These are phyloP conservation scores for Cryphonectria parasitica DNA, from an alignment of 2,329 filamentous ascomycete genomes.

Conservation along the genomic window DNA sequence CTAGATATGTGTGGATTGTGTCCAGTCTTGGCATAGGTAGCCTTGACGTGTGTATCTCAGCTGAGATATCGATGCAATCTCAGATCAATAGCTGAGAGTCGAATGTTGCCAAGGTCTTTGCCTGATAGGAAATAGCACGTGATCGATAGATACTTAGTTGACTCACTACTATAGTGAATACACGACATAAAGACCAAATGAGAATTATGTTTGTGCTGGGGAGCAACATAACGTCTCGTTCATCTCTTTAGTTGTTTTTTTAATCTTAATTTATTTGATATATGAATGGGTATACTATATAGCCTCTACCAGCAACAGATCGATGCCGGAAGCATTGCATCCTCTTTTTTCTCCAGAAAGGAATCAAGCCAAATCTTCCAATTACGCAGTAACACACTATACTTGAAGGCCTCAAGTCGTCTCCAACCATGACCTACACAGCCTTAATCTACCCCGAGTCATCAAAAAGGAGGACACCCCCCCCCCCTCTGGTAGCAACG, in stretches of 20 bases:
- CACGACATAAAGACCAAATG: not conserved
- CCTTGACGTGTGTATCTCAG: not conserved
- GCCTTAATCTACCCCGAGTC: not conserved
- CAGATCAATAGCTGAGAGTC: not conserved
- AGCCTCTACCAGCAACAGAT: not conserved
- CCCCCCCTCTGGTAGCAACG: not conserved
- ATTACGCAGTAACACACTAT: not conserved
- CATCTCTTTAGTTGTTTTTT: not conserved
- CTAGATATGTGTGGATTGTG: no score
- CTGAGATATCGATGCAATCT: not conserved
- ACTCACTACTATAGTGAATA: not conserved
- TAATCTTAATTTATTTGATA: not conserved
- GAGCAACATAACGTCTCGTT: not conserved
- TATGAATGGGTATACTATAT: constrained; percentile 1
- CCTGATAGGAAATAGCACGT: not conserved
- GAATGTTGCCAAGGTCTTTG: not conserved
- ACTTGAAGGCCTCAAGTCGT: not conserved
- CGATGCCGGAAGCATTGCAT: not conserved
- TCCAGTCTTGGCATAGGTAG: not conserved
- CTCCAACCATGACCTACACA: not conserved
- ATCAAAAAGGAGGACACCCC: not conserved
- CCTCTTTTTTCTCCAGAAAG: not conserved
- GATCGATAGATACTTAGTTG: not conserved
- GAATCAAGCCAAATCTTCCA: not conserved
- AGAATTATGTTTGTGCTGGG: not conserved